These are phyloP conservation scores for Hyaloscypha variabilis DNA, from an alignment of 495 filamentous ascomycete species.

Conservation along the genomic window DNA sequence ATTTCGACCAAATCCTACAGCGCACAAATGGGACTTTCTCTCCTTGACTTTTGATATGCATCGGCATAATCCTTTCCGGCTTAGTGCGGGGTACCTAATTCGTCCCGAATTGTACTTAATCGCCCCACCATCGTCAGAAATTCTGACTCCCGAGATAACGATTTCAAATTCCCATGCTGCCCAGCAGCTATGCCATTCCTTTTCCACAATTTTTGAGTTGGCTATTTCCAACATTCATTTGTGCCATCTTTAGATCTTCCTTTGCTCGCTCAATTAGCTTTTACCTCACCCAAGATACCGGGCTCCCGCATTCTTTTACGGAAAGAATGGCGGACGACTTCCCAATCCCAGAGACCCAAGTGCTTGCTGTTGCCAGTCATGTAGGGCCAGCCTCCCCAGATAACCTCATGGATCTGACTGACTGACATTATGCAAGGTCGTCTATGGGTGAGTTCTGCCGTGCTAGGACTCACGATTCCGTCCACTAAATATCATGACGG, in stretches of 20 bases:
- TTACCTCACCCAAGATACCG: neutral
- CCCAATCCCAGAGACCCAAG: slow-evolving; percentile 80
- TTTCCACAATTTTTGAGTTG: neutral
- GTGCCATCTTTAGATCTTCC: neutral
- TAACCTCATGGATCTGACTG: neutral
- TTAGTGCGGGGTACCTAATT: slow-evolving; percentile 30
- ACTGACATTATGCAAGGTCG: slow-evolving; percentile 57
- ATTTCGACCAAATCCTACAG: neutral
- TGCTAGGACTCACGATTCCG: slow-evolving; percentile 3
- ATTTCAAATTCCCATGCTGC: slow-evolving; percentile 2
- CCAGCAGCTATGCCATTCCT: neutral
- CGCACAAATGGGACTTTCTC: neutral
- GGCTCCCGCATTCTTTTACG: neutral
- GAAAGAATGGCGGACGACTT: slow-evolving; percentile 18
- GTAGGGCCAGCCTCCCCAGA: slow-evolving; percentile 56
- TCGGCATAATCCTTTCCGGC: slow-evolving; percentile 7
- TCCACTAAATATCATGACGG: neutral
- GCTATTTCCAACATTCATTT: slow-evolving; percentile 15
- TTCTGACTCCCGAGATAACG: slow-evolving; percentile 14
- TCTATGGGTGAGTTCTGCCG: slow-evolving; percentile 67
- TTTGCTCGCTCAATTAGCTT: neutral
- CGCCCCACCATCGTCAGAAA: slow-evolving; percentile 21
- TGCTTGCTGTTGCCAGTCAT: slow-evolving; percentile 96
- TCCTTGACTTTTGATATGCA: slow-evolving; percentile 5
- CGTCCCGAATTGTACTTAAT: neutral